Conservation (phyloP, 306 rosid species). For the Sicyos baderoa region DNA sequence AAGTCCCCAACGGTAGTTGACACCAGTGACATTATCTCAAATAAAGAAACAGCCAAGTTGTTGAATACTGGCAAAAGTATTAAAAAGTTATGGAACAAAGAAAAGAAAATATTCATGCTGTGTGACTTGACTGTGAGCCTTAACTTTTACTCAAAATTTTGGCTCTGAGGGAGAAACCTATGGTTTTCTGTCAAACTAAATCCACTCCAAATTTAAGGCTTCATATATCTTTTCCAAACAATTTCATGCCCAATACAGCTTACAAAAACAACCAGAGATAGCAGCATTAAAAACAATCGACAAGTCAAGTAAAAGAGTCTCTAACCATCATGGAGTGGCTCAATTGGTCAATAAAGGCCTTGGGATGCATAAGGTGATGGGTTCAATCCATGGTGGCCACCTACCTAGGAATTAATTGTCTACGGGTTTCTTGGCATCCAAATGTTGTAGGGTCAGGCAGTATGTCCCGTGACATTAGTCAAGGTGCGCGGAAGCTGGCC, state of each 20-base stretch:
- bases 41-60: neutral
- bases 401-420: no score
- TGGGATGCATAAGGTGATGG: no score
- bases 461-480: no score
- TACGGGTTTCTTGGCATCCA: no score
- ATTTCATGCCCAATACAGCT: neutral
- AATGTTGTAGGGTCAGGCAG: no score
- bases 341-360: no score
- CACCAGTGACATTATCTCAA: neutral
- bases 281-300: neutral
- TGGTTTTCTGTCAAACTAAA: neutral
- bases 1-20: constrained; percentile 1
- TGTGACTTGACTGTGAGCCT: neutral
- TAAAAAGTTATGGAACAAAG: neutral
- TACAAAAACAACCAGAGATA: neutral
- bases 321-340: no score
- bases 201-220: neutral
- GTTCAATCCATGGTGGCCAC: no score
- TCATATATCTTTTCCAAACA: neutral
- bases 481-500: no score
- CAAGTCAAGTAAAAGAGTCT: no score
- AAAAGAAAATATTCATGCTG: neutral
- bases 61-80: neutral
- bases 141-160: no score
- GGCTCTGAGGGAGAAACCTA: neutral